A percentile compares a stretch with the other conserved stretches of the same genome.
phyloP scores from a whole-genome alignment of 2,329 filamentous ascomycete genomes.

The Nigrospora osmanthi region DNA sequence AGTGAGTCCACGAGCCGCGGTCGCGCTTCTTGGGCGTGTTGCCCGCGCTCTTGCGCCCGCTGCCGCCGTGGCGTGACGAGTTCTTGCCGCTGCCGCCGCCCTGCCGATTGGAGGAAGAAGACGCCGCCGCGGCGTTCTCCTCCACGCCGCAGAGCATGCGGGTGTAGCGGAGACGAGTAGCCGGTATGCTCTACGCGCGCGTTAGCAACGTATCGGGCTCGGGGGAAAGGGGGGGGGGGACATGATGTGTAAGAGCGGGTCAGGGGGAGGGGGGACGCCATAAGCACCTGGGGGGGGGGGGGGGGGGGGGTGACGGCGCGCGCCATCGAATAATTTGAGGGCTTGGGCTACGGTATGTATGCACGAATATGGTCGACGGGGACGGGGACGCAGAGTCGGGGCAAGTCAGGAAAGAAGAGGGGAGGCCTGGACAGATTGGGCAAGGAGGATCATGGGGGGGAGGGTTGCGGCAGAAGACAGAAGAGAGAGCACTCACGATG shows the following conservation, averaged over 20 bases:
- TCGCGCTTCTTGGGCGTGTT: slow-evolving; percentile 1
- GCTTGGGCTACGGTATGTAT: too few relatives aligned
- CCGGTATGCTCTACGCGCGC: slow-evolving; percentile 40
- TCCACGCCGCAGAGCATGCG: slow-evolving; percentile 47
- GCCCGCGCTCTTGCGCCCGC: slow-evolving; percentile 1
- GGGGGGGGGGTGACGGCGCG: too few relatives aligned
- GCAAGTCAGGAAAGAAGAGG: too few relatives aligned
- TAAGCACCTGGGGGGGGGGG: too few relatives aligned
- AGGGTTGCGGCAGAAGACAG: neutral
- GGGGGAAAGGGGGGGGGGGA: too few relatives aligned
- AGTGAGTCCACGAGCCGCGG: neutral
- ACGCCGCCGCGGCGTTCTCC: slow-evolving; percentile 12
- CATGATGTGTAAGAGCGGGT: too few relatives aligned
- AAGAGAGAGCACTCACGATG: slow-evolving; percentile 35
- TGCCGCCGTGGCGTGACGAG: neutral
- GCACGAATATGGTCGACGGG: too few relatives aligned
- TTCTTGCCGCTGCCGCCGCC: neutral
- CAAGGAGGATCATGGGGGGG: neutral
- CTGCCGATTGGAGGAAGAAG: neutral
- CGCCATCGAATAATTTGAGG: too few relatives aligned
- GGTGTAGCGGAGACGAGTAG: slow-evolving; percentile 48
- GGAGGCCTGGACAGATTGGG: too few relatives aligned
- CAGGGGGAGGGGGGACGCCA: too few relatives aligned
- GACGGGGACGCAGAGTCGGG: too few relatives aligned
- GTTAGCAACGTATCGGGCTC: too few relatives aligned